Base-by-base conservation (phyloP, 352 stramenopile genomes). In the Phytopythium delawarense region DNA sequence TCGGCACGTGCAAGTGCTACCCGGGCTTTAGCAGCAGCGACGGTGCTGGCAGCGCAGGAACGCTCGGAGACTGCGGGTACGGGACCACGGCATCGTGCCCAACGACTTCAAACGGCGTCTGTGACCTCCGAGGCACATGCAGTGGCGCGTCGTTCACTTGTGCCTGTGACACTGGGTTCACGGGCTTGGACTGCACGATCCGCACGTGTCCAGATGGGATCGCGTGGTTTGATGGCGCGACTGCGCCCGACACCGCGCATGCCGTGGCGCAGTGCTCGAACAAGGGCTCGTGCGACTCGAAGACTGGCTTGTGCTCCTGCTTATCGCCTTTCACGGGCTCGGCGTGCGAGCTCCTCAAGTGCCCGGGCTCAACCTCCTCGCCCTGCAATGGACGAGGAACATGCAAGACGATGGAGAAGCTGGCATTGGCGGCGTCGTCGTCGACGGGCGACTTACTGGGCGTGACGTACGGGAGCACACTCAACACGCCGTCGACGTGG, bases 401-500 rank as follows among this genome's bases (percentile, higher is more conserved):
- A 2, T 96, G 89, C 69, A 76, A 83, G 35, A 89, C 71, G 2
- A 94, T 97, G 70, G 61, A 84, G 57, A 72, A 90, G 60, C 72
- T 93, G 45, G 80, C 86, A 6, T 28, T 59, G 1, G 67, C 70
- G 16, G 68, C 83, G 0, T 72, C 67, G 6, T 67, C 69, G 23
- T 39, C 54, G 4, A 70, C 84, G 28, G 82, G 79, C 35, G 74
- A 81, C 49, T 53, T 71, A 2, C 61, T 82, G 12, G 77, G 84
- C 4, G 54, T 85, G 42, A 84, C 77, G n/a, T 91, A 93, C 58
- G 81, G 79, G 7, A 64, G 72, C n/a, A 89, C 78, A 21, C 57
- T 82, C 50, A 89, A 90, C 62, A 76, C 64, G 0, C 53, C 69
- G 2, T 52, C 72, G 1, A 88, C 81, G 12, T 98, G 92, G 92